These are phyloP conservation scores for Pyrrhoderma lamaoense DNA, from an alignment of 1,284 basidiomycete genomes.

Conservation along the genomic window DNA sequence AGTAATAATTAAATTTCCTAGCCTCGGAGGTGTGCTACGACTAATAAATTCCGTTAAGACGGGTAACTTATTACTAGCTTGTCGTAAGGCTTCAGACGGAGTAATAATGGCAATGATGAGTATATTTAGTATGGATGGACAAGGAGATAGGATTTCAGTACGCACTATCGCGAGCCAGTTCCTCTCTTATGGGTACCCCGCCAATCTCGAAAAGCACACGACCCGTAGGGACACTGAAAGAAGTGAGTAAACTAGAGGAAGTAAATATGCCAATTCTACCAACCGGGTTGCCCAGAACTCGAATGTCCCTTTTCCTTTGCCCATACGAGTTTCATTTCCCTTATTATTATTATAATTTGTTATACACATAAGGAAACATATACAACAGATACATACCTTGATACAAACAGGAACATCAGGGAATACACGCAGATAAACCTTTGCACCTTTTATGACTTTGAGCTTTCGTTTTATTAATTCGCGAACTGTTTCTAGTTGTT, in stretches of 20 bases:
- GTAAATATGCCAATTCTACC: conserved; percentile 23
- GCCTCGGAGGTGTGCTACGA: conserved; percentile 61
- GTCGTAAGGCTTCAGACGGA: conserved; percentile 62
- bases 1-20: conserved; percentile 64
- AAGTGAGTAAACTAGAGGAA: neutral
- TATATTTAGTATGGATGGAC: neutral
- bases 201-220: conserved; percentile 94
- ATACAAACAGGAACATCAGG: conserved; percentile 97
- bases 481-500: conserved; percentile 83
- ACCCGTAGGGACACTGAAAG: conserved; percentile 75
- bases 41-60: conserved; percentile 87
- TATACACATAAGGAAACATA: neutral
- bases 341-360: conserved; percentile 25
- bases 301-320: conserved; percentile 96
- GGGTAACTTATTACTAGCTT: conserved; percentile 88
- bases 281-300: conserved; percentile 96
- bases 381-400: conserved; percentile 52
- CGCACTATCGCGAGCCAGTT: conserved; percentile 88
- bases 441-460: conserved; percentile 85
- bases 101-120: conserved; percentile 3
- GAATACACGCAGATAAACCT: conserved; percentile 87
- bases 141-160: conserved; percentile 8
- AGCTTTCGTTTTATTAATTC: conserved; percentile 88
- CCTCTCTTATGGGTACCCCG: conserved; percentile 84
- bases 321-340: conserved; percentile 99